These are phyloP conservation scores for Harringtonia lauricola DNA, from an alignment of 2,329 filamentous ascomycete genomes.

Conservation along the genomic window DNA sequence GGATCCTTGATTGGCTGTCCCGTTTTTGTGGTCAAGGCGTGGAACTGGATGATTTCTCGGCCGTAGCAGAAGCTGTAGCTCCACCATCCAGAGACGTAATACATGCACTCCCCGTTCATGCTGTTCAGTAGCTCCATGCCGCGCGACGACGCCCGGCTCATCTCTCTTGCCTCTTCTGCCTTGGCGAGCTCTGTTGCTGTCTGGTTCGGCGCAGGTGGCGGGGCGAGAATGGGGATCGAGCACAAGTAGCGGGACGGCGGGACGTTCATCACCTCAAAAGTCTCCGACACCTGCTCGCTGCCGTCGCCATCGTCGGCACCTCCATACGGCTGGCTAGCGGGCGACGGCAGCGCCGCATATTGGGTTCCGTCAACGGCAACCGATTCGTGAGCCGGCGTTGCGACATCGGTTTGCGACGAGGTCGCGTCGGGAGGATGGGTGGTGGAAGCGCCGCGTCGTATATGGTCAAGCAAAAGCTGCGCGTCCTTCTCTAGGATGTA, in stretches of 20 bases:
- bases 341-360: background rate
- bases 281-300: constrained; percentile 25
- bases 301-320: constrained; percentile 18
- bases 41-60: constrained; percentile 79
- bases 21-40: constrained; percentile 63
- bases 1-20: constrained; percentile 70
- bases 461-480: constrained; percentile 41
- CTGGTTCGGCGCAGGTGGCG: constrained; percentile 45
- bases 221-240: constrained; percentile 61
- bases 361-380: constrained; percentile 16
- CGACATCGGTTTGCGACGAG: constrained; percentile 27
- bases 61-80: constrained; percentile 93
- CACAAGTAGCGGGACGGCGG: constrained; percentile 69
- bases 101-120: constrained; percentile 72
- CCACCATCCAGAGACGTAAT: constrained; percentile 82
- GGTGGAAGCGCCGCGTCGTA: constrained; percentile 16
- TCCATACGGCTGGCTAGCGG: constrained; percentile 16
- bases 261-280: constrained; percentile 67
- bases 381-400: constrained; percentile 24
- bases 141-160: constrained; percentile 62
- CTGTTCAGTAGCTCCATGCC: constrained; percentile 72
- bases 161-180: constrained; percentile 69
- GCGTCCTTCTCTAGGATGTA: constrained; percentile 65
- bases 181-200: constrained; percentile 56
- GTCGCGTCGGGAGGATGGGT: constrained; percentile 29